Evolutionary conservation across 2,329 filamentous ascomycete genomes (phyloP).

Genomic region (Cladorrhinum sp.): DNA sequence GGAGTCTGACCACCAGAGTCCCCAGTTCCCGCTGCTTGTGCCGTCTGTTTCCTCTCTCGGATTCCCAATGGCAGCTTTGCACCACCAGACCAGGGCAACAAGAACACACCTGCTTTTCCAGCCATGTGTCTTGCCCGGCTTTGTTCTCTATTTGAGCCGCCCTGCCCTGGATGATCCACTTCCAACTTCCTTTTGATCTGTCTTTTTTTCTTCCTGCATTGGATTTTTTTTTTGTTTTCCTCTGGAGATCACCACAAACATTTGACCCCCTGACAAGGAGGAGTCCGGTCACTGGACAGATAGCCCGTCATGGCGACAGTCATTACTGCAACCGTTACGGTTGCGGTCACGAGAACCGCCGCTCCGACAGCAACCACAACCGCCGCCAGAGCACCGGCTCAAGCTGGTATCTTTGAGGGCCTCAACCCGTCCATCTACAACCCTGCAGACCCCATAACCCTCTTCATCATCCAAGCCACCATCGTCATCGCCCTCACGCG

Average conservation of each 20-base stretch:
- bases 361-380: neutral
- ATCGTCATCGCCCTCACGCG: constrained; percentile 76
- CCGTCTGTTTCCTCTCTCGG: neutral
- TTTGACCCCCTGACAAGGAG: too few species aligned
- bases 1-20: neutral
- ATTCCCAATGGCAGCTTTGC: neutral
- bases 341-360: neutral
- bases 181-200: too few species aligned
- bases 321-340: constrained; percentile 10
- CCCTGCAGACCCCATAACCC: constrained; percentile 14
- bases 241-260: too few species aligned
- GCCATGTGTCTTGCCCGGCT: neutral
- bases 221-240: too few species aligned
- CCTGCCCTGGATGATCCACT: neutral
- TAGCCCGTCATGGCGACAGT: neutral
- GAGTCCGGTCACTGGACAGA: too few species aligned
- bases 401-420: constrained; percentile 18
- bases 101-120: neutral
- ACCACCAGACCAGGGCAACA: too few species aligned
- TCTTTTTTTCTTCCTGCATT: too few species aligned
- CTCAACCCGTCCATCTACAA: constrained; percentile 18
- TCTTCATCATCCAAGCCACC: constrained; percentile 34
- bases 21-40: neutral
- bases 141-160: neutral
- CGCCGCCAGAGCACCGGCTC: constrained; percentile 10